Percentiles rank a stretch among this genome's conserved stretches.
These are phyloP conservation scores for Phoma sp. DNA, from an alignment of 2,329 filamentous ascomycete genomes.

Conservation along the genomic window DNA sequence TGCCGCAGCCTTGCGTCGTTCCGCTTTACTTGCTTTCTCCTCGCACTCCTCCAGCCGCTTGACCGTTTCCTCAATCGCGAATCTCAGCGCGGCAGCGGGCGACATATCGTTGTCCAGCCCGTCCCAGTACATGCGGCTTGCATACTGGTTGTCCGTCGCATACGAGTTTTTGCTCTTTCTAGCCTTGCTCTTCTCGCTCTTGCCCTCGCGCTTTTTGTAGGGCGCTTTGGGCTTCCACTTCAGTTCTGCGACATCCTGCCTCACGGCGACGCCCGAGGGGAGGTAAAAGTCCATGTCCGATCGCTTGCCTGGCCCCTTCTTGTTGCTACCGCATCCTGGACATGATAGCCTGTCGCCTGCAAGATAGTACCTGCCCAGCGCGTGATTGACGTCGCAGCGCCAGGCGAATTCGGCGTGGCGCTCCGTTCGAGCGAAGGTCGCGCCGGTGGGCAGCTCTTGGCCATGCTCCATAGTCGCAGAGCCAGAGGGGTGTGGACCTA, in stretches of 20 bases:
- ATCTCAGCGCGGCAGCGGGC: slow-evolving; percentile 20
- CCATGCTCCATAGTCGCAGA: slow-evolving; percentile 36
- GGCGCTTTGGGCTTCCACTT: slow-evolving; percentile 28
- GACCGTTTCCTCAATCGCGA: slow-evolving; percentile 26
- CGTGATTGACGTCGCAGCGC: slow-evolving; percentile 38
- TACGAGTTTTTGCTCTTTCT: background rate
- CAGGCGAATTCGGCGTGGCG: slow-evolving; percentile 27
- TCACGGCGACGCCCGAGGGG: slow-evolving; percentile 19
- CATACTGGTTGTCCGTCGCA: slow-evolving; percentile 32
- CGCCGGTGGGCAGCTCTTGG: slow-evolving; percentile 27
- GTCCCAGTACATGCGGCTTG: slow-evolving; percentile 26
- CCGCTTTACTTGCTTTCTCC: background rate
- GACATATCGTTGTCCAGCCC: slow-evolving; percentile 17
- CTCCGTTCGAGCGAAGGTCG: slow-evolving; percentile 21
- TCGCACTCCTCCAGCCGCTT: slow-evolving; percentile 22
- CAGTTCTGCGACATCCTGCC: slow-evolving; percentile 25
- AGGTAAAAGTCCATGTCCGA: slow-evolving; percentile 37
- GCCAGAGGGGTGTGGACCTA: slow-evolving; percentile 32
- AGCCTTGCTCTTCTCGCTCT: background rate
- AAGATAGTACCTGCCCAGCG: slow-evolving; percentile 39
- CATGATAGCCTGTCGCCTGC: slow-evolving; percentile 32
- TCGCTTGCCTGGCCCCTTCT: slow-evolving; percentile 15
- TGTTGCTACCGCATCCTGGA: slow-evolving; percentile 30
- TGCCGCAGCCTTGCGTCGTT: background rate
- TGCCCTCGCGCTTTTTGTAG: slow-evolving; percentile 17